phyloP scores from a whole-genome alignment of 768 basidiomycete species.

The Scleroderma citrinum region DNA sequence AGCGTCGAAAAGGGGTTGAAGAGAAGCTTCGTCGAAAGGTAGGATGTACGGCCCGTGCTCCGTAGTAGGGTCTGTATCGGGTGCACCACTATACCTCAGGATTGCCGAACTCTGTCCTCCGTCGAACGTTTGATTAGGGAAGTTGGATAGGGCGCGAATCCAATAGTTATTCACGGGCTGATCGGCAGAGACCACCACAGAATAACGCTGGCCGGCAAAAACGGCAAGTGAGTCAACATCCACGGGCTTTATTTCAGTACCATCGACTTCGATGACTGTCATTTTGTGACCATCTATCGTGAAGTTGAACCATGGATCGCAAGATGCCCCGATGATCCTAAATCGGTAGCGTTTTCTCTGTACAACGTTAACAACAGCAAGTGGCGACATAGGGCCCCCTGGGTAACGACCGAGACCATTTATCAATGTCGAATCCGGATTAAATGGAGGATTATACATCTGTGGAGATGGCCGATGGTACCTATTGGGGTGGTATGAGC shows the following conservation, averaged over 20 bases:
- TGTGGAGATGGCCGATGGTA: constrained; percentile 13
- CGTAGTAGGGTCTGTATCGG: constrained; percentile 25
- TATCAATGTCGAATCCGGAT: constrained; percentile 33
- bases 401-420: constrained; percentile 44
- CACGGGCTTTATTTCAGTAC: constrained; percentile 18
- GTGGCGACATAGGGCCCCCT: constrained; percentile 22
- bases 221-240: constrained; percentile 32
- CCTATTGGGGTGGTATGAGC: constrained; percentile 4
- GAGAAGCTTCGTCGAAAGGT: constrained; percentile 12
- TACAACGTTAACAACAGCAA: constrained; percentile 28
- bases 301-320: constrained; percentile 15
- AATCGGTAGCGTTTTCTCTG: constrained; percentile 13
- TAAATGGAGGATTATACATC: neutral
- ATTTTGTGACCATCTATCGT: constrained; percentile 16
- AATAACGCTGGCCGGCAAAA: constrained; percentile 31
- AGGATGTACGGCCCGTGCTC: constrained; percentile 3
- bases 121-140: constrained; percentile 28
- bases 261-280: constrained; percentile 34
- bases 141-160: constrained; percentile 26
- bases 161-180: constrained; percentile 34
- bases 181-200: constrained; percentile 28
- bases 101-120: constrained; percentile 20
- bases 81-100: constrained; percentile 18
- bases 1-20: constrained; percentile 14
- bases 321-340: constrained; percentile 21